Percentiles rank a stretch among this genome's conserved stretches.
Conservation (phyloP, 768 basidiomycete species). For the Dacryopinax primogenitus region DNA sequence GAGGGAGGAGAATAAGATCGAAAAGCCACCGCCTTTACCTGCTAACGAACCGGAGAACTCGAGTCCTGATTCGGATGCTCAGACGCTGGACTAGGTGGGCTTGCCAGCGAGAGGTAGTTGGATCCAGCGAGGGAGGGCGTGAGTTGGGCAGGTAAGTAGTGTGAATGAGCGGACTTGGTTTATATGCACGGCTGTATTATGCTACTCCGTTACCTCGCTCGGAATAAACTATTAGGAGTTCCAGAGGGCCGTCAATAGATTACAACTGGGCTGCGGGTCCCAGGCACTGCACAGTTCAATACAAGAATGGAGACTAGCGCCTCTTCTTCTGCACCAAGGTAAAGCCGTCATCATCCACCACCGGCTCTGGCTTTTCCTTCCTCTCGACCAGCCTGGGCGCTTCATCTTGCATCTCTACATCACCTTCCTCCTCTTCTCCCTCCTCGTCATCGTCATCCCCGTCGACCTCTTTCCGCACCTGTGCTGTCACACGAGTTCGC, state of each 20-base stretch:
- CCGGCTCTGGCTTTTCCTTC: constrained; percentile 24
- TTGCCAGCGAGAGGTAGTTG: not conserved
- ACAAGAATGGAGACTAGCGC: not conserved
- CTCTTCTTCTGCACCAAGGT: constrained; percentile 27
- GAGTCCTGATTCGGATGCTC: not conserved
- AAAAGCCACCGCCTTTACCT: not conserved
- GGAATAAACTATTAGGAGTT: not conserved
- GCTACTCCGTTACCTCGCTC: not conserved
- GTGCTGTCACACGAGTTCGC: constrained; percentile 12
- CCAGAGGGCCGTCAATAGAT: no score
- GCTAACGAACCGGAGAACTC: constrained; percentile 5
- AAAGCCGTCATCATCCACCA: constrained; percentile 31
- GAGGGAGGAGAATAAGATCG: not conserved
- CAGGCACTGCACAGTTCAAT: no score
- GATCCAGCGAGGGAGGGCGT: not conserved
- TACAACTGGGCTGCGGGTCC: no score
- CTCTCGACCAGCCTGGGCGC: constrained; percentile 20
- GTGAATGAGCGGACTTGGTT: not conserved
- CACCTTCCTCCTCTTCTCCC: constrained; percentile 15
- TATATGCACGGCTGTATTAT: not conserved
- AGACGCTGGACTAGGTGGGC: constrained; percentile 2
- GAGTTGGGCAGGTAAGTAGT: not conserved
- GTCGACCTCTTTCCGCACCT: constrained; percentile 13
- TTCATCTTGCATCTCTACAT: constrained; percentile 19
- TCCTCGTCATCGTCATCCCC: constrained; percentile 18